These are phyloP conservation scores for Leptographium radiaticola DNA, from an alignment of 2,329 filamentous ascomycete species.

Conservation along the genomic window DNA sequence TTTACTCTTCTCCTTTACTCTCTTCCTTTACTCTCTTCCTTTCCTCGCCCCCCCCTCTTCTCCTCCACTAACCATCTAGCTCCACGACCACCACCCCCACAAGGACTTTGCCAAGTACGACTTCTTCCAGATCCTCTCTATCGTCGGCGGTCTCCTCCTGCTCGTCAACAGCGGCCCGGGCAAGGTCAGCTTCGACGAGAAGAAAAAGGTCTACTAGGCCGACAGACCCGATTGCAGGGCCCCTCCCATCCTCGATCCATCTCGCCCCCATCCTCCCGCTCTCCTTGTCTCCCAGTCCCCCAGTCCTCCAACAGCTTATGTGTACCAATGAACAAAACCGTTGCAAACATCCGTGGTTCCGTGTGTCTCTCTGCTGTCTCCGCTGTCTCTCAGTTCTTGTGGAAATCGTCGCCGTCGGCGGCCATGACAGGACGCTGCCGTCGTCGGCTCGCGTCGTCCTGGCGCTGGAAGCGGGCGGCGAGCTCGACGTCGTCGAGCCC, in stretches of 20 bases:
- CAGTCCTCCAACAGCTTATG: too few species aligned
- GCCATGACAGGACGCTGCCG: neutral
- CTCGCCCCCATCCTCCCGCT: too few species aligned
- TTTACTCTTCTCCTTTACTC: too few species aligned
- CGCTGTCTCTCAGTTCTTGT: too few species aligned
- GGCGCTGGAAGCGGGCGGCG: slow-evolving; percentile 2
- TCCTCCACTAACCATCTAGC: slow-evolving; percentile 35
- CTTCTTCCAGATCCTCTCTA: slow-evolving; percentile 99
- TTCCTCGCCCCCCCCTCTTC: neutral
- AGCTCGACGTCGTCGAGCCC: slow-evolving; percentile 28
- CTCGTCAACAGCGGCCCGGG: slow-evolving; percentile 98
- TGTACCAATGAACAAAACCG: too few species aligned
- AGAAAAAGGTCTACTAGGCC: slow-evolving; percentile 96
- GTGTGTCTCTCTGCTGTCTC: too few species aligned
- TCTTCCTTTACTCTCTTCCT: neutral
- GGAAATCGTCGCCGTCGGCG: neutral
- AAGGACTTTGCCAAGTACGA: slow-evolving; percentile 99
- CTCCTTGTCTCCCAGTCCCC: too few species aligned
- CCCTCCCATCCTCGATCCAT: too few species aligned
- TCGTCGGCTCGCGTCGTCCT: neutral
- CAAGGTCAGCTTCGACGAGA: slow-evolving; percentile 97
- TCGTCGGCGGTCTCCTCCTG: slow-evolving; percentile 89
- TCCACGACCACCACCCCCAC: slow-evolving; percentile 95
- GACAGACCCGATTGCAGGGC: too few species aligned
- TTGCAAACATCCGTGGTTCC: too few species aligned